Conservation (phyloP, 352 stramenopile genomes). For the Pythium coloratum region DNA sequence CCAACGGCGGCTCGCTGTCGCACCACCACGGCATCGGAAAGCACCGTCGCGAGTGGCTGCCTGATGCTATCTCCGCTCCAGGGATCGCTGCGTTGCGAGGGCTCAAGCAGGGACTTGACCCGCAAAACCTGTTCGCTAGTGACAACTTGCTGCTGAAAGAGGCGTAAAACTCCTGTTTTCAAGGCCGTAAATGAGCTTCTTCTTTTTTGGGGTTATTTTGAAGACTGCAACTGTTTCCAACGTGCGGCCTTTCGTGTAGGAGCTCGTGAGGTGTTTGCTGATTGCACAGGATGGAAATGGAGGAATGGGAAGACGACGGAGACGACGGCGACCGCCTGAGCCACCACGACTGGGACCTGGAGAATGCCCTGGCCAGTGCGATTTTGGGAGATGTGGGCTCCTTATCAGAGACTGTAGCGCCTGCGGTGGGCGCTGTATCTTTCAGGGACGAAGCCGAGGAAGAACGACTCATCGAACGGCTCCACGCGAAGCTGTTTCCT, state of each 20-base stretch:
- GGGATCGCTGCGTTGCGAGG: constrained; percentile 67
- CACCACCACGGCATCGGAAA: constrained; percentile 97
- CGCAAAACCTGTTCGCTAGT: constrained; percentile 90
- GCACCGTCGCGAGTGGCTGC: constrained; percentile 84
- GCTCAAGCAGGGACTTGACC: constrained; percentile 90
- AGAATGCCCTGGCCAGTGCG: constrained; percentile 17
- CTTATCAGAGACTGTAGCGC: not conserved
- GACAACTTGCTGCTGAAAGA: constrained; percentile 52
- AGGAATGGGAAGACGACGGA: not conserved
- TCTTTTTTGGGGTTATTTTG: too few species aligned
- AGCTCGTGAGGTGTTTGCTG: not conserved
- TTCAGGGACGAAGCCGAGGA: constrained; percentile 14
- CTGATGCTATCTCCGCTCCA: constrained; percentile 75
- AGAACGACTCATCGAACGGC: constrained; percentile 19
- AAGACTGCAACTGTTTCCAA: too few species aligned
- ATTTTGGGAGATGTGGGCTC: constrained; percentile 8
- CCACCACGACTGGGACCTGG: constrained; percentile 16
- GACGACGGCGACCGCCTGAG: not conserved
- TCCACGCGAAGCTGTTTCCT: constrained; percentile 17
- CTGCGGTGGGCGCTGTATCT: not conserved
- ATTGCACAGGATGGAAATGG: not conserved
- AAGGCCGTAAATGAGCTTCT: too few species aligned
- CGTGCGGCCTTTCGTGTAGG: not conserved
- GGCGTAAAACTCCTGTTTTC: not conserved
- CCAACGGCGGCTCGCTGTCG: constrained; percentile 90